These are phyloP conservation scores for Ustilago loliicola DNA, from an alignment of 1,284 basidiomycete genomes.

Conservation along the genomic window DNA sequence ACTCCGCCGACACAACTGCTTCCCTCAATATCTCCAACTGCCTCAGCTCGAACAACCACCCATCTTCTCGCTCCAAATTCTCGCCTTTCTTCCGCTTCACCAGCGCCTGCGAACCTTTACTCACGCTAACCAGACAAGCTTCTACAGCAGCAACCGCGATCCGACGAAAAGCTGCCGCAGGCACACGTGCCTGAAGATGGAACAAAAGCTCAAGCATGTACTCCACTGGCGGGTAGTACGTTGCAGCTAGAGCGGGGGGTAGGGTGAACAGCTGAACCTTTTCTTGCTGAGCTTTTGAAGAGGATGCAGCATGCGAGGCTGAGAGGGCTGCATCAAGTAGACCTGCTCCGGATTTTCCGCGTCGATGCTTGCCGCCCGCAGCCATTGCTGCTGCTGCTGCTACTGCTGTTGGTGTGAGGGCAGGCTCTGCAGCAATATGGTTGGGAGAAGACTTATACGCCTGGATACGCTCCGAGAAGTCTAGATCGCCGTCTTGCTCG, in stretches of 20 bases:
- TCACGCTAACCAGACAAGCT: slow-evolving; percentile 25
- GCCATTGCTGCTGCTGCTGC: no score
- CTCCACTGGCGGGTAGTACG: slow-evolving; percentile 43
- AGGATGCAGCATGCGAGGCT: slow-evolving; percentile 32
- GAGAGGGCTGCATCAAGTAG: slow-evolving; percentile 47
- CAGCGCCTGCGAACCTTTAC: slow-evolving; percentile 21
- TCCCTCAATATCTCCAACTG: slow-evolving; percentile 48
- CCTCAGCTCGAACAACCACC: slow-evolving; percentile 40
- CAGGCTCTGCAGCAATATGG: neutral
- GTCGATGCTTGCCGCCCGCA: slow-evolving; percentile 11
- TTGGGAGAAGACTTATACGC: slow-evolving; percentile 14
- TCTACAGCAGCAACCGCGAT: slow-evolving; percentile 32
- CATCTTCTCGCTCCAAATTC: slow-evolving; percentile 34
- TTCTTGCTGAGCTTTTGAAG: slow-evolving; percentile 25
- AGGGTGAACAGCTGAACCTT: slow-evolving; percentile 48
- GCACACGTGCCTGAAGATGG: slow-evolving; percentile 37
- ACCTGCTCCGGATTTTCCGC: slow-evolving; percentile 51
- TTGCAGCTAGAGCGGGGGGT: slow-evolving; percentile 11
- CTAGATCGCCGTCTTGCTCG: slow-evolving; percentile 39
- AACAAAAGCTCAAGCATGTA: slow-evolving; percentile 39
- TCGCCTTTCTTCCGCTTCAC: slow-evolving; percentile 22
- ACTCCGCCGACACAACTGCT: slow-evolving; percentile 38
- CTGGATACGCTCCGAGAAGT: slow-evolving; percentile 40
- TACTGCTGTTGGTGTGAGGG: neutral
- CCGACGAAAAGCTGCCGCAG: slow-evolving; percentile 27